These are phyloP conservation scores for Solanum commersonii DNA, from an alignment of 257 asterid genomes.

Conservation along the genomic window DNA sequence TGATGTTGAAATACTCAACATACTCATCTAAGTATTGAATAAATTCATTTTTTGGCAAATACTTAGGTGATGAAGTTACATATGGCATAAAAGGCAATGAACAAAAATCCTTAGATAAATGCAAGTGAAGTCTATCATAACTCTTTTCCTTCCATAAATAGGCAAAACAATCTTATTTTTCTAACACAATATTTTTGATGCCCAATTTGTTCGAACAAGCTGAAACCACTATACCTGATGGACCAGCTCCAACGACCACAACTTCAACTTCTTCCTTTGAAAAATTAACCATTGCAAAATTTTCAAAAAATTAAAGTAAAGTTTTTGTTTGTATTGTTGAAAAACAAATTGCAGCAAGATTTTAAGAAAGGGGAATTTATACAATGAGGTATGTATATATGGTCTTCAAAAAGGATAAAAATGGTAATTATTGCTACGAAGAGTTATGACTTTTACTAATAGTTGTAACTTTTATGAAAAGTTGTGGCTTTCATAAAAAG, in stretches of 20 bases:
- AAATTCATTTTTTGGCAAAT: too few relatives aligned
- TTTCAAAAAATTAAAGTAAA: not conserved
- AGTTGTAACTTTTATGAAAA: too few relatives aligned
- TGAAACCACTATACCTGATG: constrained; percentile 44
- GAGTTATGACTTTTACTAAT: too few relatives aligned
- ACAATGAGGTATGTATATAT: not conserved
- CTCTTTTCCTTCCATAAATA: constrained; percentile 43
- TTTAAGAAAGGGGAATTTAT: not conserved
- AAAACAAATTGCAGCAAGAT: not conserved
- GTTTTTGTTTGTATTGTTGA: not conserved
- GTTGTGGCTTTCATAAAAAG: too few relatives aligned
- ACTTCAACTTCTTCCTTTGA: constrained; percentile 12
- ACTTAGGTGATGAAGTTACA: too few relatives aligned
- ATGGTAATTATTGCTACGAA: not conserved
- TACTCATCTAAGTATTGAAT: too few relatives aligned
- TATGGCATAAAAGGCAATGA: not conserved
- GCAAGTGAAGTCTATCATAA: constrained; percentile 49
- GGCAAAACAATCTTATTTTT: constrained; percentile 41
- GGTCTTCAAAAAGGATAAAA: not conserved
- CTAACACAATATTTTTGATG: constrained; percentile 38
- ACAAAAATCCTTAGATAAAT: constrained; percentile 41
- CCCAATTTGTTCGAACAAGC: constrained; percentile 29
- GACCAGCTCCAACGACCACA: constrained; percentile 42
- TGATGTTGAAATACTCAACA: constrained; percentile 2
- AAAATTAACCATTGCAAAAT: not conserved